Evolutionary conservation across 345 rosid genomes (phyloP).

Genomic region (Eucalyptus curtisii): DNA sequence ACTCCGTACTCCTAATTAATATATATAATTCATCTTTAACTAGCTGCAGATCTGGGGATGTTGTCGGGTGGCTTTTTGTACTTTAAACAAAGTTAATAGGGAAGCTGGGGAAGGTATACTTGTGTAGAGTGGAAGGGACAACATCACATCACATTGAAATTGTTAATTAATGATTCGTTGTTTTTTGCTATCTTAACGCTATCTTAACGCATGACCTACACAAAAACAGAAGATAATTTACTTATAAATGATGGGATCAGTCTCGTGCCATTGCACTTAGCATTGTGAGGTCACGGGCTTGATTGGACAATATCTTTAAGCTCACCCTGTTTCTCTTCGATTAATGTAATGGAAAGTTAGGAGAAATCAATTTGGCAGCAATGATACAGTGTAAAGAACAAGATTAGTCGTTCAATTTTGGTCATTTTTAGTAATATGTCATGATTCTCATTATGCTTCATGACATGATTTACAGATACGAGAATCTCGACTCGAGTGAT

Average conservation of each 20-base stretch:
- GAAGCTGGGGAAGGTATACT: background rate
- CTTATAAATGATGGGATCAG: background rate
- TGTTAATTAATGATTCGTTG: background rate
- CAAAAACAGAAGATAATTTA: background rate
- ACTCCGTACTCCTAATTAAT: background rate
- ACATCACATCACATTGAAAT: background rate
- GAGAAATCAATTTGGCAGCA: background rate
- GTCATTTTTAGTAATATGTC: background rate
- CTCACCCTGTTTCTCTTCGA: background rate
- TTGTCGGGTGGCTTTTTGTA: background rate
- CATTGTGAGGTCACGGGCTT: background rate
- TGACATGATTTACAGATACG: background rate
- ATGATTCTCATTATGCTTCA: background rate
- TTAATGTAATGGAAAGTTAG: background rate
- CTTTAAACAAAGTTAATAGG: background rate
- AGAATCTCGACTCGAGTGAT: background rate
- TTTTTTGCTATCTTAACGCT: background rate
- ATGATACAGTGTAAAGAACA: background rate
- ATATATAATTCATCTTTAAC: background rate
- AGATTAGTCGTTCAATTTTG: background rate
- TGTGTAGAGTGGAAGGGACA: background rate
- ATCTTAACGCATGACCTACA: background rate
- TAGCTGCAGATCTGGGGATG: constrained; percentile 23
- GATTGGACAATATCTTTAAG: background rate
- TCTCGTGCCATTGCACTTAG: background rate